A percentile compares a stretch with the other conserved stretches of the same genome.
These are phyloP conservation scores for Ogataea thermomethanolica DNA, from an alignment of 805 yeast genomes.

Conservation along the genomic window DNA sequence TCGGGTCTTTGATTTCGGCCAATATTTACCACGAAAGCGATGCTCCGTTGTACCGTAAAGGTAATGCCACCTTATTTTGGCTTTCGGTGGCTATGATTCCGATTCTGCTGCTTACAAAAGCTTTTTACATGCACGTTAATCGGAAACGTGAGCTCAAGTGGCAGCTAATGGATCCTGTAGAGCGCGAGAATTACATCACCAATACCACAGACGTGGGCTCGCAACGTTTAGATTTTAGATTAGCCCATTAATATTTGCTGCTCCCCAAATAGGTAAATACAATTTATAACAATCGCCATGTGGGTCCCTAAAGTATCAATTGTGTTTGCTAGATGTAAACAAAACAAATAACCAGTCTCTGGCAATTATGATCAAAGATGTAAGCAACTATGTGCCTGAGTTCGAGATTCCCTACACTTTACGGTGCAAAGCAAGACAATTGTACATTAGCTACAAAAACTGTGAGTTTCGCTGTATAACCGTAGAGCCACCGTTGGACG, in stretches of 20 bases:
- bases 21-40: conserved; percentile 32
- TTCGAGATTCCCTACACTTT: conserved; percentile 6
- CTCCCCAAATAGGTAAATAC: conserved; percentile 5
- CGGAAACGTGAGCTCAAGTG: conserved; percentile 32
- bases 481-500: conserved; percentile 7
- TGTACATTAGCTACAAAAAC: conserved; percentile 3
- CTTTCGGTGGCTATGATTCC: conserved; percentile 23
- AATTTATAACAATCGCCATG: neutral
- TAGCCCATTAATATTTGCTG: conserved; percentile 17
- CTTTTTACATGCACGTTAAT: conserved; percentile 22
- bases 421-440: conserved; percentile 5
- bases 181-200: conserved; percentile 43
- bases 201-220: conserved; percentile 50
- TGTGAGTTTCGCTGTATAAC: conserved; percentile 12
- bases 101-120: conserved; percentile 16
- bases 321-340: neutral
- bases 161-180: conserved; percentile 44
- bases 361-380: conserved; percentile 3
- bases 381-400: conserved; percentile 4
- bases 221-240: conserved; percentile 46
- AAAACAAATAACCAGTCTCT: neutral
- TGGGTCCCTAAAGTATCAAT: neutral
- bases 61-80: conserved; percentile 24
- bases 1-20: conserved; percentile 26
- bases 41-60: conserved; percentile 30